Conservation (phyloP, 768 basidiomycete species). For the Amanita subjunquillea region DNA sequence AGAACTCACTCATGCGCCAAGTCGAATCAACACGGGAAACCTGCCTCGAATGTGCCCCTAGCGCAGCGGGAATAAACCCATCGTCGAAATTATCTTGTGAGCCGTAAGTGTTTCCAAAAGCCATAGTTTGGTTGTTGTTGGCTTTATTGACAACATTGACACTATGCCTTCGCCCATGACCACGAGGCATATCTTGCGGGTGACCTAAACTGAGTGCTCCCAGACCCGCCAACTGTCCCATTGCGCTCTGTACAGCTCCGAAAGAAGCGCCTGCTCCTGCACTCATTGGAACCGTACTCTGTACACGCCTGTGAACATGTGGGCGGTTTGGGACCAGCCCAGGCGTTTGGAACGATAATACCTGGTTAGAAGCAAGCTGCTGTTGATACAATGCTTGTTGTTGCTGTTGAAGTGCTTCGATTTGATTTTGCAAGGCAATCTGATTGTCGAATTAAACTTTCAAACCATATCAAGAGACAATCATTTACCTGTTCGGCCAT, state of each 20-base stretch:
- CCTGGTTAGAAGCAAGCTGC: constrained; percentile 80
- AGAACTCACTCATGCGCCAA: constrained; percentile 78
- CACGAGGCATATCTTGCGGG: constrained; percentile 58
- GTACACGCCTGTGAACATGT: constrained; percentile 66
- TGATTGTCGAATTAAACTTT: constrained; percentile 14
- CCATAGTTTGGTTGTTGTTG: constrained; percentile 36
- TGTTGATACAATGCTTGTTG: constrained; percentile 87
- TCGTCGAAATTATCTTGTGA: constrained; percentile 71
- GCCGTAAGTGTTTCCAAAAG: constrained; percentile 34
- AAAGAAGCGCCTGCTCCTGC: constrained; percentile 35
- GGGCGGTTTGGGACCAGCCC: constrained; percentile 57
- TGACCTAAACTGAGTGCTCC: constrained; percentile 46
- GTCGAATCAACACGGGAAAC: constrained; percentile 70
- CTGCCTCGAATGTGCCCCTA: constrained; percentile 67
- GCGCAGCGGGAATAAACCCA: constrained; percentile 51
- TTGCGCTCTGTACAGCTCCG: constrained; percentile 39
- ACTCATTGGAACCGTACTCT: constrained; percentile 67
- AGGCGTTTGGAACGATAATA: constrained; percentile 69
- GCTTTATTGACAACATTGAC: constrained; percentile 86
- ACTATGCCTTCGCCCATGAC: constrained; percentile 83
- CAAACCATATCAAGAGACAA: background rate
- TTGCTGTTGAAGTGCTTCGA: constrained; percentile 83
- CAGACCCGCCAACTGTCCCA: constrained; percentile 59
- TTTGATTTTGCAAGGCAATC: constrained; percentile 87
- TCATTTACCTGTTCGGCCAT: constrained; percentile 93